A percentile compares a stretch with the other conserved stretches of the same genome.
Conservation (phyloP, 2,329 filamentous ascomycete genomes). For the Monosporascus sp. region DNA sequence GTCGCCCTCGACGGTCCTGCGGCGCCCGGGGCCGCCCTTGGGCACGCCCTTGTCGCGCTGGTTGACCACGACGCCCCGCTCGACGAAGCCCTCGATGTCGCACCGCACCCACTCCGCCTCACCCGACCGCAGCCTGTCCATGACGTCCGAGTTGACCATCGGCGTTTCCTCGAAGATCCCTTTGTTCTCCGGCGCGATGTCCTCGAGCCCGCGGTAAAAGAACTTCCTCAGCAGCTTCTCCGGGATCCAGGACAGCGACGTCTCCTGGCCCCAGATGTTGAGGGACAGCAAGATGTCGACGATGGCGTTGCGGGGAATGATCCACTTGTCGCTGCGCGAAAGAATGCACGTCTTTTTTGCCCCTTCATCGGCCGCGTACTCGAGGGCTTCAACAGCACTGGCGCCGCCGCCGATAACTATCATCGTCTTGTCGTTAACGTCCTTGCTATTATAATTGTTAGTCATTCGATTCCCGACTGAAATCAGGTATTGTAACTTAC, state of each 20-base stretch:
- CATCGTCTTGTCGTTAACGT: conserved; percentile 69
- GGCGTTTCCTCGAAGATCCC: conserved; percentile 80
- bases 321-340: conserved; percentile 78
- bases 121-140: conserved; percentile 67
- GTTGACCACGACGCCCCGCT: conserved; percentile 64
- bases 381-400: conserved; percentile 74
- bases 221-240: conserved; percentile 68
- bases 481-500: conserved; percentile 17
- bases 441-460: conserved; percentile 41
- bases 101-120: conserved; percentile 75
- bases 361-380: conserved; percentile 65
- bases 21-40: conserved; percentile 65
- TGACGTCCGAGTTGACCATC: conserved; percentile 80
- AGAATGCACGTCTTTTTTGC: conserved; percentile 68
- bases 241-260: conserved; percentile 68
- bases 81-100: conserved; percentile 64
- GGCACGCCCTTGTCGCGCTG: conserved; percentile 66
- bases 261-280: conserved; percentile 77
- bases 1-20: conserved; percentile 63
- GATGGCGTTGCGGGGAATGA: conserved; percentile 74
- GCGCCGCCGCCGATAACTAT: conserved; percentile 74
- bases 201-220: conserved; percentile 76
- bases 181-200: conserved; percentile 63
- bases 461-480: background rate
- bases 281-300: conserved; percentile 68